Base-by-base conservation (phyloP, 352 stramenopile species). In the Globisporangium rhizosaccharum region DNA sequence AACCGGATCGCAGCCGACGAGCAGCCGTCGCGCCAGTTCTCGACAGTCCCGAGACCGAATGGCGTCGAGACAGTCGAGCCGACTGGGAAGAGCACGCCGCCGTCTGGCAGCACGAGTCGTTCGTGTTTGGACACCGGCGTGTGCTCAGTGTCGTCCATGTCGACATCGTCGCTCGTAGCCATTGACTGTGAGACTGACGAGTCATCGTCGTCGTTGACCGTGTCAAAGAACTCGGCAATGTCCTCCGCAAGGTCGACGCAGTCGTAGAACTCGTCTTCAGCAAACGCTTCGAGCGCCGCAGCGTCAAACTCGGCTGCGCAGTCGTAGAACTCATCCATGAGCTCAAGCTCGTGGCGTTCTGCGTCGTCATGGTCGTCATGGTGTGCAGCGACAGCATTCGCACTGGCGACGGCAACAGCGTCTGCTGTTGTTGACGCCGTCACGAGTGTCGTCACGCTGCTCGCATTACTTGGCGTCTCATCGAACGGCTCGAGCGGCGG, bases 321-420 rank as follows among this genome's bases (percentile, higher is more conserved):
- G 23, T 95, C 82, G 59, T 89, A 92, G 57, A 91, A 95, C n/a
- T 92, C 80, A 57, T 93, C 82, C n/a, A 92, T 54, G 3, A 91
- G 53, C 20, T 76, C 61, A 12, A 84, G 55, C 25, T 73, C 67
- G 12, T 20, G n/a, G 6, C 18, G 18, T 25, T 49, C 44, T 6
- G 44, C n/a, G 18, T 45, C 26, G 8, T 45, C 47, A 6, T 56
- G 37, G 8, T n/a, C 36, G 44, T 50, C 42, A 10, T 57, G 26
- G 25, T 18, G 28, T 10, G n/a, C 48, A 26, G 25, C 28, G 25
- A 44, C 17, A 25, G 39, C 26, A 20, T 12, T 36, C 14, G n/a
- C 33, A 15, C 18, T 47, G 4, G 41, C 41, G 14, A 9, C 12
- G 2, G 18, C 41, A 23, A 23, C 4, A 6, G 41, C 11, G 41